Base-by-base conservation (phyloP, 441 rosid genomes). In the Rhodomyrtus psidioides region DNA sequence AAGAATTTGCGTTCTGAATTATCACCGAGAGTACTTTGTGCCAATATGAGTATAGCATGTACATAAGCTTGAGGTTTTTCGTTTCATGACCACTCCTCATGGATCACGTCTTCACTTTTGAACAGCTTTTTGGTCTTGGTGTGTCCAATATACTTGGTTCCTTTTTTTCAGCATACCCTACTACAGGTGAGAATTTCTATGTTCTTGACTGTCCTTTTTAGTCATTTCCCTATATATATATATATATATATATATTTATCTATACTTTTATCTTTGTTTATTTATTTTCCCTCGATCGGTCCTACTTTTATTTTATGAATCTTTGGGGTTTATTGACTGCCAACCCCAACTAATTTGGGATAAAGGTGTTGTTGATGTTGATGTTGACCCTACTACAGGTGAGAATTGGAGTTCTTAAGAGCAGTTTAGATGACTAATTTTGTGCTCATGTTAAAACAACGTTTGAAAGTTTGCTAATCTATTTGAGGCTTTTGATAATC, bases 361-460 rank as follows among this genome's bases (percentile, higher is more conserved):
- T n/a, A n/a, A n/a, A n/a, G n/a, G n/a, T n/a, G n/a, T n/a, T n/a
- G n/a, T n/a, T n/a, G n/a, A n/a, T n/a, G n/a, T n/a, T n/a, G n/a
- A n/a, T n/a, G n/a, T n/a, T n/a, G n/a, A 95, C 88, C 98, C 99
- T 79, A 88, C 99, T 75, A 96, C 98, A 91, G 99, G 98, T 96
- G 88, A 88, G 90, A 84, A 53, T 70, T 84, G 46, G 85, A 84
- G 84, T 59, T 85, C 53, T 79, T 86, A 81, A 59, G n/a, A 79
- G 62, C 59, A 86, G 57, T 44, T 53, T 55, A 60, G n/a, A 6
- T 84, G 79, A 16, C 75, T 59, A 70, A 28, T 24, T 85, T 58
- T 70, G 9, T 34, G 79, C 49, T 39, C 10, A 70, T 34, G 79
- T 70, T 34, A 21, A 39, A 70, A 9, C n/a, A 70, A 70, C 4